Base-by-base conservation (phyloP, 2,329 filamentous ascomycete species). In the Xylaria sp. region DNA sequence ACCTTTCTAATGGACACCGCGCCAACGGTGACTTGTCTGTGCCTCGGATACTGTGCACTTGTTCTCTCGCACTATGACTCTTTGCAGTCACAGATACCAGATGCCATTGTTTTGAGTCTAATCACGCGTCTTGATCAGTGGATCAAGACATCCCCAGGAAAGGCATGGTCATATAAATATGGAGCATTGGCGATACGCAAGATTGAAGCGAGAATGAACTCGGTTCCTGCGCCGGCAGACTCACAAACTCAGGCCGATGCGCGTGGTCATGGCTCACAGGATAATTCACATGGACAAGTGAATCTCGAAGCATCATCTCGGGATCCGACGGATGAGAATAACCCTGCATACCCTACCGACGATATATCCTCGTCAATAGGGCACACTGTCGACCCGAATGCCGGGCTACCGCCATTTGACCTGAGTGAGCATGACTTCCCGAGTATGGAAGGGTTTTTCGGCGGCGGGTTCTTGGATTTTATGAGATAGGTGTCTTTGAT, bases 401-500 rank as follows among this genome's bases (percentile, higher is more conserved):
- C 66, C 0, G 65, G 50, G 9, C 58, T 73, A 52, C 67, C 70
- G 20, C 57, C 61, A 12, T 76, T 75, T 50, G 73, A 73, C 54
- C 41, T 76, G 2, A 68, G 70, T 4, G 75, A 76, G 50, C 71
- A 78, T 61, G 56, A 73, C 28, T 77, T 79, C 57, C 77, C 77
- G 6, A 78, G 74, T 50, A 79, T 79, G 77, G 77, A 79, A 67
- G 77, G 77, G 23, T 79, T 78, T 61, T 79, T 79, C 55, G 76
- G 76, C 4, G 78, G 78, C 13, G 76, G 77, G 3, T 78, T 79
- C 28, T 65, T 79, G 25, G 76, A 78, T 64, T 78, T 78, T 52
- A 75, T 77, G 65, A 63, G 69, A 58, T 69, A 65, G 57, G 20
- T 10, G 10, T 37, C 10, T 48, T 48, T 15, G 3, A 58, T 13